Evolutionary conservation across 2,329 filamentous ascomycete genomes (phyloP).

Genomic region (Ophiostoma fasciatum): DNA sequence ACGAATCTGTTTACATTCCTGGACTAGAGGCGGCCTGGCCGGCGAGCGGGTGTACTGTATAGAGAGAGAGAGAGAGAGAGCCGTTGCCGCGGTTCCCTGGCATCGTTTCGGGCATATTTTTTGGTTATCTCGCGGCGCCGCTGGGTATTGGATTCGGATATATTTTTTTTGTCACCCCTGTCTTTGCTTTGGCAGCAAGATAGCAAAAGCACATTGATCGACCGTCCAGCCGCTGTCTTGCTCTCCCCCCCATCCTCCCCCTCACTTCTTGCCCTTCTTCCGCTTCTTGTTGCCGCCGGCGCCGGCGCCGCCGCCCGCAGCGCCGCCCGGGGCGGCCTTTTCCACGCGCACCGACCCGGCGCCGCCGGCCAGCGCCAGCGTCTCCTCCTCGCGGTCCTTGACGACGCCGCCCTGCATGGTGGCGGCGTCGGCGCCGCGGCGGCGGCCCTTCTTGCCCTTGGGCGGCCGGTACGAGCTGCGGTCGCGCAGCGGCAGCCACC

Average conservation of each 20-base stretch:
- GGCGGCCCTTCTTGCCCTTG: slow-evolving; percentile 76
- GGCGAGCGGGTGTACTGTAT: no score
- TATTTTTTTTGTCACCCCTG: not conserved
- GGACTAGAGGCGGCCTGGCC: slow-evolving; percentile 45
- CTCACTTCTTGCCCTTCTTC: slow-evolving; percentile 28
- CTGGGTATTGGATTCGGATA: no score
- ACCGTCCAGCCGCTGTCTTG: not conserved
- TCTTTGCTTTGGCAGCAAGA: not conserved
- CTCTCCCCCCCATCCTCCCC: not conserved
- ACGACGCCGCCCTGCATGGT: slow-evolving; percentile 75
- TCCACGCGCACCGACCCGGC: slow-evolving; percentile 50
- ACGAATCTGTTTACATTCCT: slow-evolving; percentile 95
- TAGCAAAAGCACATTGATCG: no score
- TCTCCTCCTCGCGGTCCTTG: slow-evolving; percentile 61
- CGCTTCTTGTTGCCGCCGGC: slow-evolving; percentile 20
- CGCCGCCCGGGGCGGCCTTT: slow-evolving; percentile 27
- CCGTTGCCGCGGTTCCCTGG: no score
- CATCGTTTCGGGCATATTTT: not conserved
- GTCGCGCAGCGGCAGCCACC: slow-evolving; percentile 85
- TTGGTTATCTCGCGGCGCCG: not conserved
- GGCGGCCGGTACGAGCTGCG: slow-evolving; percentile 80
- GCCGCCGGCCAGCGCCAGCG: slow-evolving; percentile 46
- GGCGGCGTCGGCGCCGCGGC: slow-evolving; percentile 30
- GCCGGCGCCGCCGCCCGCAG: slow-evolving; percentile 12
- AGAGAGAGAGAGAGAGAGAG: no score